Conservation (phyloP, 2,329 filamentous ascomycete genomes). For the Cercospora canescens region DNA sequence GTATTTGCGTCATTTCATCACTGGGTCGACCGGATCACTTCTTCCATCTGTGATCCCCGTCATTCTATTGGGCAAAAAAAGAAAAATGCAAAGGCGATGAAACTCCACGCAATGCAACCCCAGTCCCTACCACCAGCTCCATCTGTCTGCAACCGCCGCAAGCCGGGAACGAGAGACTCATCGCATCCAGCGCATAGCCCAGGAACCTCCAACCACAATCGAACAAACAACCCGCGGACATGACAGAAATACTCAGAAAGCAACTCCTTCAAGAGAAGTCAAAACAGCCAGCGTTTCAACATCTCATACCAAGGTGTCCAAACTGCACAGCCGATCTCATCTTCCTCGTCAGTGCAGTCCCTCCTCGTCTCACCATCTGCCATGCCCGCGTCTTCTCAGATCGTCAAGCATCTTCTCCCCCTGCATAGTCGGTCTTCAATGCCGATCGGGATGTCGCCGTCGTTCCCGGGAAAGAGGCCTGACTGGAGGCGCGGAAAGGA, state of each 20-base stretch:
- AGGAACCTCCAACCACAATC: background rate
- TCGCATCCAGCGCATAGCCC: background rate
- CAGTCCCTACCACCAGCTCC: background rate
- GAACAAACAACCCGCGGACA: background rate
- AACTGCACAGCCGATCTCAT: background rate
- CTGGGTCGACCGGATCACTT: background rate
- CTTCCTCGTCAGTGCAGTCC: background rate
- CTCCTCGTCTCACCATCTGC: constrained; percentile 14
- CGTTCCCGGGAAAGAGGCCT: background rate
- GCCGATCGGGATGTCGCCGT: constrained; percentile 22
- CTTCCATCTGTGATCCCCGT: no score
- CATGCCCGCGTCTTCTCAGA: constrained; percentile 24
- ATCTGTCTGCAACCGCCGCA: background rate
- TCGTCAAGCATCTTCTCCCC: constrained; percentile 9
- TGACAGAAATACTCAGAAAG: background rate
- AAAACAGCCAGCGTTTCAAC: constrained; percentile 24
- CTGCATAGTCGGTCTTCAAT: constrained; percentile 11
- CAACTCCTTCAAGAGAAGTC: background rate
- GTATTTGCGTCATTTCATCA: background rate
- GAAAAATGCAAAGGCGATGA: no score
- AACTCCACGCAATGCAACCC: background rate
- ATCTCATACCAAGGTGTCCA: constrained; percentile 23
- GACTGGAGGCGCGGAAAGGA: background rate
- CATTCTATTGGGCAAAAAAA: no score
- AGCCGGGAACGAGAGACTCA: background rate